Evolutionary conservation across 352 stramenopile genomes (phyloP), one percentile per base, ranked within the genome.

Genomic region (Phytophthora brassicae): DNA sequence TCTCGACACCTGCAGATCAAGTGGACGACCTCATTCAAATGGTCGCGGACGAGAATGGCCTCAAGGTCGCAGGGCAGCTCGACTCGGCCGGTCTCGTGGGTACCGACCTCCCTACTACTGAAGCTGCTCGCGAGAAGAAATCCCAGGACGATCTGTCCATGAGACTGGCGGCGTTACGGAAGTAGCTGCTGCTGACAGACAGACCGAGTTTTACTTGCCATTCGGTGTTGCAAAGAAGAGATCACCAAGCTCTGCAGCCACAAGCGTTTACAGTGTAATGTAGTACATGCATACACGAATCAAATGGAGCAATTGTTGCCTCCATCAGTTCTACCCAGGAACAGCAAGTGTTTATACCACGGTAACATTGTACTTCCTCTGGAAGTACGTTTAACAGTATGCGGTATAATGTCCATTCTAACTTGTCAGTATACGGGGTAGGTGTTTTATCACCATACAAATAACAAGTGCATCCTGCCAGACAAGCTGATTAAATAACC

Each of bases 21-120:
- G 97, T 99, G 12, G 95, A 99, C 72, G 82, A 90, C 63, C 87
- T 99, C 31, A 99, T 99, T 66, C 89, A 97, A 69, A 97, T 98
- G 88, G 96, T 99, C 12, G 97, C 97, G 2, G 97, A 99, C 73
- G 94, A 98, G 68, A 98, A 99, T 64, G 96, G 97, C 33, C 88
- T 99, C 43, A 88, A 98, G 60, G 69, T 99, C 46, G 92, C 92
- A 14, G 93, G 94, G 19, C 89, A 97, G 44, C 88, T 99, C 38
- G 89, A 97, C 54, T 91, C 95, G 54, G 90, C 95, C 0, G 95
- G 92, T 4, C 74, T 83, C 14, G 89, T 99, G 24, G 88, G 90
- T 20, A 90, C 81, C 17, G 75, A 89, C 3, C 47, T 94, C 13
- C 61, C 73, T 6, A 66, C 60, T 11, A 79, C 80, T 9, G 90